Base-by-base conservation (phyloP, 1,139 yeast genomes). In the Trichomonascaceae sp. region DNA sequence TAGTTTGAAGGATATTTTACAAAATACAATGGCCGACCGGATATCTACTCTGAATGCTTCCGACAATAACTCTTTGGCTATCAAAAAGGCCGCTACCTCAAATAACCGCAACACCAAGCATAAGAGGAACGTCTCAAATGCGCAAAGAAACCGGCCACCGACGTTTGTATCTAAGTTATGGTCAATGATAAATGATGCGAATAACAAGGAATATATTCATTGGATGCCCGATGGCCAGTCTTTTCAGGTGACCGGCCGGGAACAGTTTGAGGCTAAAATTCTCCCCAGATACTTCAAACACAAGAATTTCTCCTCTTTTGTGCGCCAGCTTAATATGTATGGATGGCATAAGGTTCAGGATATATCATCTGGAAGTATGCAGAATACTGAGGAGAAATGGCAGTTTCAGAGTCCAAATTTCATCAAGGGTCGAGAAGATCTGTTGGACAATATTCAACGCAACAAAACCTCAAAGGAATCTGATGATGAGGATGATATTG, bases 311-410 rank as follows among this genome's bases (percentile, higher is more conserved):
- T 91, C 98, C 30, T 84, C 95, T 59, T 93, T 93, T 76, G 98
- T 93, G 13, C 81, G 99, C 55, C 99, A 93, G 68, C 77, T 93
- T 66, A 93, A 93, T 71, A 93, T 93, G 96, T 93, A 93, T 67
- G 99, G 98, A 43, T 93, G 96, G 90, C 98, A 93, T 72, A 93
- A 93, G 71, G 93, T 93, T 7, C 95, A 83, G 68, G 96, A 85
- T 69, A 81, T 84, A 52, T 83, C 72, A 50, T 77, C 81, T 27
- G 93, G 93, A 1, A 79, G 87, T 1, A 71, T 86, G 71, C 57
- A 59, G 45, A 74, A 76, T 55, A 73, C 72, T 38, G 84, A 80
- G 51, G 90, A 84, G 60, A 68, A 72, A 63, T 84, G 87, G 87
- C 90, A 86, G 68, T 88, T 88, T 71, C 85, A 85, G 65, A 86